phyloP scores from a whole-genome alignment of 2,329 filamentous ascomycete species.

The Colletotrichum trifolii region DNA sequence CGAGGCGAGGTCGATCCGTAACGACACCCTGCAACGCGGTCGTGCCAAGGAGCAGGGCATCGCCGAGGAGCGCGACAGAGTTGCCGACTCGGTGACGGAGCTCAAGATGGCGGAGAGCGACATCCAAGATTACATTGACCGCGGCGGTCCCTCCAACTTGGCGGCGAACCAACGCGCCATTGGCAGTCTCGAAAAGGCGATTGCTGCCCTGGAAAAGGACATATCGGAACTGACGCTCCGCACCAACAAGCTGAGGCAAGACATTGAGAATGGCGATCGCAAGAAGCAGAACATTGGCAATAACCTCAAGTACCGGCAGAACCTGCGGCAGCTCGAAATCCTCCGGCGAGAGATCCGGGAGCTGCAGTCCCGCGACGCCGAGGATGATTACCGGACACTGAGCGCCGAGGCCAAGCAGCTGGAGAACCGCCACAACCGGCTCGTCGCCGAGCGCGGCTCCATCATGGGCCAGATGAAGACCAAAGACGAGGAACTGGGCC shows the following conservation, averaged over 20 bases:
- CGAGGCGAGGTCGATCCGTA: conserved; percentile 79
- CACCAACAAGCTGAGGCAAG: conserved; percentile 81
- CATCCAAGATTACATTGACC: conserved; percentile 82
- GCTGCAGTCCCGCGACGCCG: conserved; percentile 82
- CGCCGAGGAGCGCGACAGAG: conserved; percentile 74
- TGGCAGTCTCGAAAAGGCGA: conserved; percentile 72
- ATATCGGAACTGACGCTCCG: conserved; percentile 73
- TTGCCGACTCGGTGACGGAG: conserved; percentile 81
- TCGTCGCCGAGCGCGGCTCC: conserved; percentile 78
- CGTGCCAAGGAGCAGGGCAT: conserved; percentile 78
- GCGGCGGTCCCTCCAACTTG: conserved; percentile 79
- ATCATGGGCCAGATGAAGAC: conserved; percentile 83
- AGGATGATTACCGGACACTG: conserved; percentile 83
- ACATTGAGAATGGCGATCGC: conserved; percentile 81
- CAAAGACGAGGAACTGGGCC: conserved; percentile 82
- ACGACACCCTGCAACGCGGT: conserved; percentile 79
- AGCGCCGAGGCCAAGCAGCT: conserved; percentile 74
- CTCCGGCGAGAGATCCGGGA: conserved; percentile 77
- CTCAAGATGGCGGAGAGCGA: conserved; percentile 80
- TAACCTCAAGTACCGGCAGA: conserved; percentile 87
- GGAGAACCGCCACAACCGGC: conserved; percentile 74
- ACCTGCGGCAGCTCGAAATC: conserved; percentile 73
- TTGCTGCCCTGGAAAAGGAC: conserved; percentile 74
- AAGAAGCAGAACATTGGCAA: conserved; percentile 89
- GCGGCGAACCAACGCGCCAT: conserved; percentile 77